These are phyloP conservation scores for Rhynchospora tenuis DNA, from an alignment of 176 grass and related monocot genomes.

Conservation along the genomic window DNA sequence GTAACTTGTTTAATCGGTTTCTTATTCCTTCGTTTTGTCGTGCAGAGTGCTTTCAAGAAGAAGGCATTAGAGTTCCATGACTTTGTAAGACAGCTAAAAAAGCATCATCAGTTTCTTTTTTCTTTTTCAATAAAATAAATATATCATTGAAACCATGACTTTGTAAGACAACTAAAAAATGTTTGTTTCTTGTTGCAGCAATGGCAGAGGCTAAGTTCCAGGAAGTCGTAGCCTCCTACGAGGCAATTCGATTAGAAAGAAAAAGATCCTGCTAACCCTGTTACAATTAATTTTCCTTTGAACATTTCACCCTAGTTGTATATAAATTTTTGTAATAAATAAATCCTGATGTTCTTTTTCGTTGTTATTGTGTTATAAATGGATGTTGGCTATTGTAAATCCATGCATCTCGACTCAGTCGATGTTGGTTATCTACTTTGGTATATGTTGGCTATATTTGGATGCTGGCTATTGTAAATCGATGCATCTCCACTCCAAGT, in stretches of 20 bases:
- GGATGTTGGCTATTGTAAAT: too few species aligned
- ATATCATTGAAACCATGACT: not conserved
- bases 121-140: conserved; percentile 4
- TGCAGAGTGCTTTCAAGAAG: conserved; percentile 70
- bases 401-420: too few species aligned
- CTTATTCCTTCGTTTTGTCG: conserved; percentile 10
- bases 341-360: too few species aligned
- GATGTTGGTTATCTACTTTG: too few species aligned
- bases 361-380: too few species aligned
- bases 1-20: conserved; percentile 14
- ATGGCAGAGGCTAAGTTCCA: conserved; percentile 79
- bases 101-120: not conserved
- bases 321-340: not conserved
- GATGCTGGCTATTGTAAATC: too few species aligned
- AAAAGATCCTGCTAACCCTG: conserved; percentile 39
- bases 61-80: conserved; percentile 87
- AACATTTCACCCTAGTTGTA: not conserved
- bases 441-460: too few species aligned
- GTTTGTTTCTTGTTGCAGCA: conserved; percentile 27
- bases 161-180: not conserved
- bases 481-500: too few species aligned
- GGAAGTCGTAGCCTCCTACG: conserved; percentile 68
- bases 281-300: not conserved
- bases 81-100: not conserved
- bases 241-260: conserved; percentile 75